phyloP scores from a whole-genome alignment of 164 flowering plant species.

The Chimonanthus praecox region DNA sequence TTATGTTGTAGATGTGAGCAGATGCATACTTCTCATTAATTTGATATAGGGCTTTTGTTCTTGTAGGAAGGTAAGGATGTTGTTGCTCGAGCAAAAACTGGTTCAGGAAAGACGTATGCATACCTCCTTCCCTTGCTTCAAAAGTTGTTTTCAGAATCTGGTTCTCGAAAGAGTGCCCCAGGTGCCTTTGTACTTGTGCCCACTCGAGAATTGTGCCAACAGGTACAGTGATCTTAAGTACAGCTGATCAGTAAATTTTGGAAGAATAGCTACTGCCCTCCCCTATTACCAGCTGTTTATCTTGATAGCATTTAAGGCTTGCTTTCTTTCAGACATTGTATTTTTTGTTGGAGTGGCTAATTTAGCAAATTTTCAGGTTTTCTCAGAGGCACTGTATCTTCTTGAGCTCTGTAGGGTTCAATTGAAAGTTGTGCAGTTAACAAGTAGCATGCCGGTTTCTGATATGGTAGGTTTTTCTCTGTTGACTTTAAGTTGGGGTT shows the following conservation, averaged over 20 bases:
- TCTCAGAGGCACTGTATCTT: constrained; percentile 48
- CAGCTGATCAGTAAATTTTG: neutral
- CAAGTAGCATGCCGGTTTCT: constrained; percentile 46
- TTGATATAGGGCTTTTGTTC: neutral
- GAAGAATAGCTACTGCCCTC: no score
- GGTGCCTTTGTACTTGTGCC: constrained; percentile 76
- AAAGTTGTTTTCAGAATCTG: constrained; percentile 53
- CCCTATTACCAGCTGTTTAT: neutral
- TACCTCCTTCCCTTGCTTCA: constrained; percentile 91
- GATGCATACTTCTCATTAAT: neutral
- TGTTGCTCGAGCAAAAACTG: constrained; percentile 89
- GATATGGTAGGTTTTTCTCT: constrained; percentile 61
- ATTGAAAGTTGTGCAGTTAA: constrained; percentile 66
- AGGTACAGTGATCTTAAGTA: constrained; percentile 30
- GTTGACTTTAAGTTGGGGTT: neutral
- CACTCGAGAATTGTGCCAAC: constrained; percentile 80
- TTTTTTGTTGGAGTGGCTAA: constrained; percentile 2
- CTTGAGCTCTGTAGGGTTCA: constrained; percentile 80
- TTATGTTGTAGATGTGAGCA: neutral
- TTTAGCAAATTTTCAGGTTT: constrained; percentile 43
- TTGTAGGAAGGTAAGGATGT: constrained; percentile 88
- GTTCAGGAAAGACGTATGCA: constrained; percentile 95
- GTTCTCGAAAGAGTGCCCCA: constrained; percentile 47
- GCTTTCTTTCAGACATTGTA: neutral
- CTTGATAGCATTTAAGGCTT: neutral